Conservation (phyloP, 2,329 filamentous ascomycete genomes). For the Chaetoscypha palmicola region DNA sequence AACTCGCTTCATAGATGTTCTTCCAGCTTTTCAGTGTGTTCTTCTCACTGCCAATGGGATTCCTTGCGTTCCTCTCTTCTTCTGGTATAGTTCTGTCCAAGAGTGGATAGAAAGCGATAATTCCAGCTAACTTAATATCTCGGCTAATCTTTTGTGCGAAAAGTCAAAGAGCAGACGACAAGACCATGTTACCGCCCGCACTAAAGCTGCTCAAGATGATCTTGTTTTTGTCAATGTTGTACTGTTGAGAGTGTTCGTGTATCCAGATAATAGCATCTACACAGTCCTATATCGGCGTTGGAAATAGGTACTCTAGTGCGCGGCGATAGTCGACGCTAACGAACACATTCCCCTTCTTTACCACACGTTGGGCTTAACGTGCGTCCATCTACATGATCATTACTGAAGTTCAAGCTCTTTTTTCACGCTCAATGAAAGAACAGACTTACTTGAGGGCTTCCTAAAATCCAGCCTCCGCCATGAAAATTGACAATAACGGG, state of each 20-base stretch:
- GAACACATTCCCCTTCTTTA: not conserved
- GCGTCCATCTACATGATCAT: too few species aligned
- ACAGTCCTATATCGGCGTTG: conserved; percentile 2
- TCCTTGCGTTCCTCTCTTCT: not conserved
- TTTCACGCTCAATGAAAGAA: too few species aligned
- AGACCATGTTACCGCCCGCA: not conserved
- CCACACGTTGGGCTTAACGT: not conserved
- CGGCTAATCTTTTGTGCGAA: not conserved
- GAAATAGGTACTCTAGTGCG: not conserved
- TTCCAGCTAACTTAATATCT: not conserved
- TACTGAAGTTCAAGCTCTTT: too few species aligned
- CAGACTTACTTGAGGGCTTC: not conserved
- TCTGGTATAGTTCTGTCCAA: not conserved
- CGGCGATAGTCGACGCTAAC: conserved; percentile 1
- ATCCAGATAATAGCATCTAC: not conserved
- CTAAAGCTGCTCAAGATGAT: not conserved
- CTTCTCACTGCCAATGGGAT: not conserved
- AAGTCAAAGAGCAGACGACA: not conserved
- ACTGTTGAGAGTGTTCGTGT: not conserved
- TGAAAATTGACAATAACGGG: conserved; percentile 3
- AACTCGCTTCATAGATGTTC: not conserved
- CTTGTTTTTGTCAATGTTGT: not conserved
- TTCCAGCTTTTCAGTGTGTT: not conserved
- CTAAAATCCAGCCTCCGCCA: conserved; percentile 2
- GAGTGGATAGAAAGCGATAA: not conserved